Evolutionary conservation across 305 asterid species (phyloP), one percentile per base, ranked within the genome.

Genomic region (Plantago coronopus): DNA sequence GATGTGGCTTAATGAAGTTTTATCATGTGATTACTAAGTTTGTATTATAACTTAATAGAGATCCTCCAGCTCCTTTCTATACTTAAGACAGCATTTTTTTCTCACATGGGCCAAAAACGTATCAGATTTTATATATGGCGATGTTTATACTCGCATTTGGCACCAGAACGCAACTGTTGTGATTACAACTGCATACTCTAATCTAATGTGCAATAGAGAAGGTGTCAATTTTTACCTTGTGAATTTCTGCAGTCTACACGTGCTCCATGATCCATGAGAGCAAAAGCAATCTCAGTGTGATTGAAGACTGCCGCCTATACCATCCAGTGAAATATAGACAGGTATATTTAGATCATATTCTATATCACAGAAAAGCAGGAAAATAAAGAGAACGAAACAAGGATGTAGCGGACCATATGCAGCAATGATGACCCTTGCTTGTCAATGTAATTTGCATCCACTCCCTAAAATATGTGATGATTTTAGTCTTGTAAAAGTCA

Each of bases 381-480:
- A 43, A 59, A 59, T 43, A 31, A 48, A 14, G 64, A 66, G 57
- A 47, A 42, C 64, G 58, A 22, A 54, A 48, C 64, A 63, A 54
- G 29, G 70, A 48, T 54, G 67, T 40, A 48, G 67, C 46, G 67
- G 74, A 93, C 99, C 91, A 93, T 77, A 73, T 89, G 99, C 69
- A 89, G 76, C 69, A 93, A 71, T 57, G 96, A 89, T 8, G 94
- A 83, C 61, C 99, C 97, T 83, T 85, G 99, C 80, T 82, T 89
- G 87, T 93, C 97, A 50, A 73, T 61, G 67, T 87, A 89, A 75
- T 87, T 87, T 71, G 97, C 95, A 74, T 87, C 84, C 74, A 89
- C 96, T 43, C 96, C 97, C 99, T 93, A 66, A 45, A 37, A 42
- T 68, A 62, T 62, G 62, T 25, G 74, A 72, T 48, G 42, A 27